Evolutionary conservation across 2,329 filamentous ascomycete species (phyloP).

Genomic region (Dothistroma septosporum): DNA sequence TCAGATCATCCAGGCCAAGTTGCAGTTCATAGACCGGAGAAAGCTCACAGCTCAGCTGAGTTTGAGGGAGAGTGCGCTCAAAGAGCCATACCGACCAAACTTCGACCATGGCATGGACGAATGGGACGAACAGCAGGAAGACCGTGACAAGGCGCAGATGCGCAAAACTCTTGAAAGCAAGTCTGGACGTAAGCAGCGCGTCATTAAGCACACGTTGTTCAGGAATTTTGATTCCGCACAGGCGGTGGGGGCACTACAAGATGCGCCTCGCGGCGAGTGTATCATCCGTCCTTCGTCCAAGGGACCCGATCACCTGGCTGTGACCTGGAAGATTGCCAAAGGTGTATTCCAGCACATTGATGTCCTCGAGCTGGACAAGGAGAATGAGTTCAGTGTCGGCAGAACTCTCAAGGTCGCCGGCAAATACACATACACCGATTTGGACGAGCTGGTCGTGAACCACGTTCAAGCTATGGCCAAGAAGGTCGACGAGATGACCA

Average conservation of each 20-base stretch:
- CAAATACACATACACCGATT: slow-evolving; percentile 88
- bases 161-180: slow-evolving; percentile 73
- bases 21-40: slow-evolving; percentile 82
- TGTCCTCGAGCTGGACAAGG: slow-evolving; percentile 92
- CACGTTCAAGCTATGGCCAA: slow-evolving; percentile 97
- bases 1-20: slow-evolving; percentile 83
- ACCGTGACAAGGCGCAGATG: slow-evolving; percentile 73
- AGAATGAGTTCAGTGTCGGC: slow-evolving; percentile 92
- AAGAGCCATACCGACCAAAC: slow-evolving; percentile 64
- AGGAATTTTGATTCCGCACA: slow-evolving; percentile 86
- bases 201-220: slow-evolving; percentile 97
- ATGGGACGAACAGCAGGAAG: slow-evolving; percentile 67
- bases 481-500: slow-evolving; percentile 95
- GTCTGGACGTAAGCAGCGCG: slow-evolving; percentile 80
- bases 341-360: slow-evolving; percentile 97
- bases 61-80: slow-evolving; percentile 74
- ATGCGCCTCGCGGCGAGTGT: slow-evolving; percentile 79
- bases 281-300: slow-evolving; percentile 95
- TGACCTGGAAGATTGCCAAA: slow-evolving; percentile 97
- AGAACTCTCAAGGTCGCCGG: slow-evolving; percentile 78
- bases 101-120: slow-evolving; percentile 64
- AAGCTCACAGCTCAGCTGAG: slow-evolving; percentile 79
- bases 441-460: slow-evolving; percentile 94
- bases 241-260: slow-evolving; percentile 88
- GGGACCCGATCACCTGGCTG: slow-evolving; percentile 87